Evolutionary conservation across 306 rosid genomes (phyloP), one percentile per base, ranked within the genome.

Genomic region (Geum urbanum): DNA sequence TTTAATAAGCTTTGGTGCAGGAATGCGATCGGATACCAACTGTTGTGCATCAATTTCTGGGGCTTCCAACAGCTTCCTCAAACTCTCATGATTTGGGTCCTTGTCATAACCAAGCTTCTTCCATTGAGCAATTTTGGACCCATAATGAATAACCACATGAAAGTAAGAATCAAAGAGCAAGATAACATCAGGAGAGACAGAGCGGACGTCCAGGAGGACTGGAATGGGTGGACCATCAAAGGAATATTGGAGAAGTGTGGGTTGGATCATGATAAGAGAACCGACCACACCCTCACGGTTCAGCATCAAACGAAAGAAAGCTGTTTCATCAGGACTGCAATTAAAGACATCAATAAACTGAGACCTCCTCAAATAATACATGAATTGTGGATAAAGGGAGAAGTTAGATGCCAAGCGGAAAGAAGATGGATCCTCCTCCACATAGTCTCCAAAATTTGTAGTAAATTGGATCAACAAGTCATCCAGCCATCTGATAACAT

Each of bases 201-300:
- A 92, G 47, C 91, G 87, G 56, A 92, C 77, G 45, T 92, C 98
- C 11, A 92, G 82, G 70, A 92, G 90, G 55, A 84, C 98, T 10
- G 98, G 98, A 68, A 86, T 71, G 2, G 98, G 98, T 2, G 96
- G 96, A 15, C 96, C 96, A 47, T 88, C 96, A 63, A 92, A 88
- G 13, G 96, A 92, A 78, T 92, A 92, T 39, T 86, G 87, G 70
- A 86, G 80, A 72, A 92, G 96, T 1, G 96, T 88, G 24, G 96
- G 98, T 51, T 92, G 98, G 78, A 92, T 90, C 98, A 92, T 92
- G 80, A 92, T 84, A 66, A 88, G 91, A 3, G 98, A 88, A 18
- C 96, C 84, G 5, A 88, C 88, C 13, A 92, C 96, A 18, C 96
- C 96, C 77, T 90, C 96, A 6, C 92, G 87, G 50, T 88, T 89